Percentiles rank a stretch among this genome's conserved stretches.
phyloP scores from a whole-genome alignment of 192 early-diverging fungal genomes.

The Backusella mclennaniae region DNA sequence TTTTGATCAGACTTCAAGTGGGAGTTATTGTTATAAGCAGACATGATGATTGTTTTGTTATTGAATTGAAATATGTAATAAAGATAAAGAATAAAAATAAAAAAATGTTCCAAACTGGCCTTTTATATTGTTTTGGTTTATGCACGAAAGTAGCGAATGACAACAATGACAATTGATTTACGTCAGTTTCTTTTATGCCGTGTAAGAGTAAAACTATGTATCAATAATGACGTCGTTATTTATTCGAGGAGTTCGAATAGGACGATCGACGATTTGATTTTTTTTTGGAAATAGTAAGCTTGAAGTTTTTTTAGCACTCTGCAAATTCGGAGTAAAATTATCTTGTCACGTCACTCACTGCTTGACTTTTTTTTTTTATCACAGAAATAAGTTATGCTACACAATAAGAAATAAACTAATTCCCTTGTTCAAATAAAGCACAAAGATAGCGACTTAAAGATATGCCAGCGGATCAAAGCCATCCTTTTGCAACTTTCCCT shows the following conservation, averaged over 20 bases:
- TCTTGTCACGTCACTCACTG: neutral
- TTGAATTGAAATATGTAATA: neutral
- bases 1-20: neutral
- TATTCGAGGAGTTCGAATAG: neutral
- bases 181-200: neutral
- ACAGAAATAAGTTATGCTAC: neutral
- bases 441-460: neutral
- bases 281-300: neutral
- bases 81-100: neutral
- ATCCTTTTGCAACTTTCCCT: constrained; percentile 30
- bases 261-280: neutral
- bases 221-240: neutral
- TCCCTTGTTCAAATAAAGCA: neutral
- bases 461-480: constrained; percentile 26
- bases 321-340: neutral
- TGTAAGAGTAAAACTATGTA: neutral
- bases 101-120: neutral
- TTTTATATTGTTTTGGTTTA: constrained; percentile 1
- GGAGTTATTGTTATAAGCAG: constrained; percentile 12
- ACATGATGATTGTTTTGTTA: constrained; percentile 6
- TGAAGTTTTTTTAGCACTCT: neutral
- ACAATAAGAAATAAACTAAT: neutral
- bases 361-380: neutral
- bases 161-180: neutral
- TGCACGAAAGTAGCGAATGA: neutral